Evolutionary conservation across 495 filamentous ascomycete species (phyloP), one percentile per base, ranked within the genome.

Genomic region (Alectoria sarmentosa): DNA sequence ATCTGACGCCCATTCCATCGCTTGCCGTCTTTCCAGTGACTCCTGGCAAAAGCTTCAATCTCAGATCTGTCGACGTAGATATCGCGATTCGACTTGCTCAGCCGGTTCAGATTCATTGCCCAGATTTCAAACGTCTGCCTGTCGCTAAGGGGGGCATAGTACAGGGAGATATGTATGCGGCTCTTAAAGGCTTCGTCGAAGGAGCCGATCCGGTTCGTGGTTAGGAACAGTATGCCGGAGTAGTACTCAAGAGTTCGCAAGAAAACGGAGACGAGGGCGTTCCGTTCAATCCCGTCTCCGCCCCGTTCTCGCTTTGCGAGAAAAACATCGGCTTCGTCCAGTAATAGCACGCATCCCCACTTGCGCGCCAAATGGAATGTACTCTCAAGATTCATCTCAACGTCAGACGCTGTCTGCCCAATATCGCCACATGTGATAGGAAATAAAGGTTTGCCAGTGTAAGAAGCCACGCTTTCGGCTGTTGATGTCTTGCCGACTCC

Each of bases 291-390:
- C 34, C 71, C 65, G 74, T 77, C 14, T 34, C 71, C 65, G 74
- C 77, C 14, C 72, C 66, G 4, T 75, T 73, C 59, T 41, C 71
- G 78, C 70, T 86, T 81, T 41, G 8, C 7, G n/a, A 89, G 77
- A 75, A 88, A 89, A 11, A 88, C 83, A 62, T 90, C 87, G 41
- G 83, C 84, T 72, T 89, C 86, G 59, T 89, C 87, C 0, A 90
- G 76, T 0, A 85, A 73, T 0, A 84, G 70, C 44, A 83, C 75
- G 13, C 77, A 75, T 37, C 67, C 55, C 72, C 70, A 73, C 15
- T n/a, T 34, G 3, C 54, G 15, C 11, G 55, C 61, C 3, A 61
- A 58, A 17, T 60, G 61, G 36, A 69, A 71, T 57, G 81, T 82
- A 44, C 77, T 70, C 62, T 78, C 72, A 19, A 84, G 76, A n/a